Evolutionary conservation across 139 green algal genomes (phyloP).

Genomic region (Micromonas pusilla): DNA sequence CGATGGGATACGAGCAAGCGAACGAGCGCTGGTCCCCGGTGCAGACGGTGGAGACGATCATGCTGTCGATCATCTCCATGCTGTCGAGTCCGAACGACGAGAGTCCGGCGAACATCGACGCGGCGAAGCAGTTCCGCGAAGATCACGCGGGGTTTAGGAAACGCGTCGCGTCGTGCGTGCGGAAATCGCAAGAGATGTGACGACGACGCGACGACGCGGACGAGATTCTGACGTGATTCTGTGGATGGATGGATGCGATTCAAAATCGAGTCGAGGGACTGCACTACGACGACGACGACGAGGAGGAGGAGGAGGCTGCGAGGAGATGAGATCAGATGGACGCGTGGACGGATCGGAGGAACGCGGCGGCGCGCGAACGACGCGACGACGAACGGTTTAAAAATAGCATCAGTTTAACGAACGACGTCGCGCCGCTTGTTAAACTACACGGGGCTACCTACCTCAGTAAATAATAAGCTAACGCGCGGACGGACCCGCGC

Average conservation of each 20-base stretch:
- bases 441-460: no score
- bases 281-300: background rate
- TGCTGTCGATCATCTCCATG: slow-evolving; percentile 99
- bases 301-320: background rate
- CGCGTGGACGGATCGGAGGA: background rate
- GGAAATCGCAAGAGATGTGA: slow-evolving; percentile 75
- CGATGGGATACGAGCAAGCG: slow-evolving; percentile 88
- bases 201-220: background rate
- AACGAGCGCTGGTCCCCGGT: slow-evolving; percentile 93
- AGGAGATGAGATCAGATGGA: background rate
- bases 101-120: slow-evolving; percentile 97
- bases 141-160: slow-evolving; percentile 80
- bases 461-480: no score
- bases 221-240: background rate
- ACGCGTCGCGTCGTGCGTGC: slow-evolving; percentile 74
- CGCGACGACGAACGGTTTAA: no score
- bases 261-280: background rate
- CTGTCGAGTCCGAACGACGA: slow-evolving; percentile 97
- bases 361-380: no score
- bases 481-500: no score
- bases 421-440: no score
- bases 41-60: slow-evolving; percentile 96
- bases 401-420: no score
- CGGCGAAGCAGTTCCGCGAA: slow-evolving; percentile 73
- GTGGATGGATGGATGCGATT: background rate